Base-by-base conservation (phyloP, 352 stramenopile genomes). In the Aphanomyces euteiches region DNA sequence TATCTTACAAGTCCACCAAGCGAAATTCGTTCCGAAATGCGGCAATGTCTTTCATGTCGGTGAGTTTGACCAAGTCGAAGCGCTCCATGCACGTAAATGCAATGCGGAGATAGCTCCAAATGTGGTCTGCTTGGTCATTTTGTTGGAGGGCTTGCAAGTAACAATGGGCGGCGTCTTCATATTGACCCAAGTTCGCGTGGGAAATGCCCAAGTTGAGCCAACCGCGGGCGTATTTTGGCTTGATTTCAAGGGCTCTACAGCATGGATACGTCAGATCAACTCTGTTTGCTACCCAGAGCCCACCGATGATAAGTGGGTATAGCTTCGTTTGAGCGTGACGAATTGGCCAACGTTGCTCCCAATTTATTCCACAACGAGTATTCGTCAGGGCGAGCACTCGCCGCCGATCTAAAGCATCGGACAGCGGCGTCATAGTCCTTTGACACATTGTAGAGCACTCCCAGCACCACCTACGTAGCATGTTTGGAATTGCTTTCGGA, bases 291-390 rank as follows among this genome's bases (percentile, higher is more conserved):
- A 43, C 28, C 43, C 36, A 19, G n/a, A 67, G 78, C 80, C 41
- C 76, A 90, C 83, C 78, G 79, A 74, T 93, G 85, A 78, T 98
- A 98, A 12, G 89, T 89, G 34, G 92, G 89, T 39, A 98, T 93
- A 1, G 95, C 96, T 69, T 98, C 86, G 5, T 96, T 86, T 54
- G 90, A 98, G 64, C 87, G 84, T 73, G 93, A 96, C 38, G 90
- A 93, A 77, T 99, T 99, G 15, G 96, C 96, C 39, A 99, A 76
- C 19, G 96, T 99, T 8, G 97, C 97, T 41, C 96, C 97, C 19
- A 99, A 82, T 79, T 99, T 99, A 77, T 99, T 99, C 85, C 92
- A 98, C n/a, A 99, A 77, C 66, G 94, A 88, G 84, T 99, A 98
- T 76, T 99, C 95, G 63, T 95, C 77, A 7, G 95, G 92, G 7